Evolutionary conservation across 306 rosid genomes (phyloP).

Genomic region (Betula pendula): DNA sequence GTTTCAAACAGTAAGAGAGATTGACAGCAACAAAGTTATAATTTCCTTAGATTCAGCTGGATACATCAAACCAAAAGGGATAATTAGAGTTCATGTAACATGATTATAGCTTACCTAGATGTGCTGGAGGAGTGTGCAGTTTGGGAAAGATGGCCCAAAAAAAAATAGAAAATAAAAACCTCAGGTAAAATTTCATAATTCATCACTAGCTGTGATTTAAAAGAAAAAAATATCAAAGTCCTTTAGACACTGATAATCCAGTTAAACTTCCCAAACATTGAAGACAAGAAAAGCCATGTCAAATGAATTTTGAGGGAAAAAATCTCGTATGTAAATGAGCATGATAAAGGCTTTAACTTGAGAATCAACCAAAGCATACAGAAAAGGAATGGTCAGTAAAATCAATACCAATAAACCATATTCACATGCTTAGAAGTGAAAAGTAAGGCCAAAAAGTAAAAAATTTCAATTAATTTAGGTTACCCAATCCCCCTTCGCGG

Average conservation of each 20-base stretch:
- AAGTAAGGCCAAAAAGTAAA: background rate
- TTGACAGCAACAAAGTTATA: background rate
- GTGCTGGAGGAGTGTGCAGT: background rate
- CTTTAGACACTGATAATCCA: background rate
- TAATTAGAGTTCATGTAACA: conserved; percentile 4
- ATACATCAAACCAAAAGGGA: conserved; percentile 8
- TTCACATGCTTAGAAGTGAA: conserved; percentile 22
- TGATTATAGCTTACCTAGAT: conserved; percentile 13
- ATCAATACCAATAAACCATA: background rate
- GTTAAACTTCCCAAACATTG: background rate
- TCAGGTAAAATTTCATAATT: background rate
- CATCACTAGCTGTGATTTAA: background rate
- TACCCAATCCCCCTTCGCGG: too few relatives aligned
- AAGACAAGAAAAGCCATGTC: background rate
- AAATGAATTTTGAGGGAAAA: background rate
- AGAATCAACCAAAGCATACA: conserved; percentile 18
- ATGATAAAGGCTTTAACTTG: conserved; percentile 21
- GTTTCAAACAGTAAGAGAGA: background rate
- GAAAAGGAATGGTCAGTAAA: background rate
- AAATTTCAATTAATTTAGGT: too few relatives aligned
- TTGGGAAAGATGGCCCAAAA: background rate
- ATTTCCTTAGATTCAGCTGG: conserved; percentile 10
- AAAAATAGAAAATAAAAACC: conserved; percentile 6
- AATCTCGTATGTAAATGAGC: background rate
- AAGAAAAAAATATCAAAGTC: background rate